phyloP scores from a whole-genome alignment of 345 rosid genomes.

The Brassica rapa region DNA sequence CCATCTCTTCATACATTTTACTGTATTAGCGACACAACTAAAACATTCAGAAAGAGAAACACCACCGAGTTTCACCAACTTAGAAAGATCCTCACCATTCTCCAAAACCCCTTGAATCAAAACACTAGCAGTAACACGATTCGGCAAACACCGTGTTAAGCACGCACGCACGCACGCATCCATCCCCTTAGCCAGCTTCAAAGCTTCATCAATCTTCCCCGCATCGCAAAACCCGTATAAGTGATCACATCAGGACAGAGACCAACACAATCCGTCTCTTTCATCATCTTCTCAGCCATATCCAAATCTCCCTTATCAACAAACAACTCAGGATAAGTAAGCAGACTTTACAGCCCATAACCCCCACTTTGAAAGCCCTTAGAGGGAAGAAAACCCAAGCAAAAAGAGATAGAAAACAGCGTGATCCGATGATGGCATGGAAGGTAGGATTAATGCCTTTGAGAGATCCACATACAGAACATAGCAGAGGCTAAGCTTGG shows the following conservation, averaged over 20 bases:
- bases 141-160: conserved; percentile 66
- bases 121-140: conserved; percentile 64
- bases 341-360: no score
- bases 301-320: conserved; percentile 62
- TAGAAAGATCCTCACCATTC: conserved; percentile 57
- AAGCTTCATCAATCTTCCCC: conserved; percentile 68
- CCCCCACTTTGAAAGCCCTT: no score
- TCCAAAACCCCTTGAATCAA: conserved; percentile 61
- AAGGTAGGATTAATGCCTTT: no score
- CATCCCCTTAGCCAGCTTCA: conserved; percentile 55
- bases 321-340: conserved; percentile 51
- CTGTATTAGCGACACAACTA: conserved; percentile 54
- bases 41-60: conserved; percentile 65
- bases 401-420: no score
- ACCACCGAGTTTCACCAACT: conserved; percentile 51
- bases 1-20: conserved; percentile 39
- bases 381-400: no score
- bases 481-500: no score
- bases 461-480: no score
- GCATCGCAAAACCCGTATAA: conserved; percentile 60
- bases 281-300: conserved; percentile 58
- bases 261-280: conserved; percentile 64
- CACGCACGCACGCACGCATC: conserved; percentile 47
- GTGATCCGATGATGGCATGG: conserved; percentile 34
- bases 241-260: conserved; percentile 70